Evolutionary conservation across 2,329 filamentous ascomycete genomes (phyloP).

Genomic region (Bipolaris zeicola): DNA sequence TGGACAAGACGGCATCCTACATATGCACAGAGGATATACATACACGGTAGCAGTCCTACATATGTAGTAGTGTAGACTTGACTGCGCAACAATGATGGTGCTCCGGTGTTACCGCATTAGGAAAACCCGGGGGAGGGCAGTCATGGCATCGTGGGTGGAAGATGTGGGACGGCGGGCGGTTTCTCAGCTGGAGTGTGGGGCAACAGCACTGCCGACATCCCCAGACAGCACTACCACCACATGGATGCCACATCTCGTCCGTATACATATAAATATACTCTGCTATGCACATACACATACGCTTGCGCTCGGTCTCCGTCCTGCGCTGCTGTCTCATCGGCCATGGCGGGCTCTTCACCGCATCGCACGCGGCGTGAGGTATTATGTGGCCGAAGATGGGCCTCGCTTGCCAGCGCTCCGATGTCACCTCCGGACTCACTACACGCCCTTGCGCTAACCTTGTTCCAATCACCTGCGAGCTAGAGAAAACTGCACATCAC

Average conservation of each 20-base stretch:
- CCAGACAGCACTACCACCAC: conserved; percentile 3
- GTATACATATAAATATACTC: too few relatives aligned
- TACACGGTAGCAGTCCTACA: too few relatives aligned
- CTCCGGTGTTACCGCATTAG: conserved; percentile 8
- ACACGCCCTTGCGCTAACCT: conserved; percentile 23
- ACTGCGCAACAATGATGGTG: conserved; percentile 1
- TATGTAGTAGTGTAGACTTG: too few relatives aligned
- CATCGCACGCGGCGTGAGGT: not conserved
- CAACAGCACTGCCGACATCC: conserved; percentile 6
- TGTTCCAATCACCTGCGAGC: conserved; percentile 15
- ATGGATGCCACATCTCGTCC: not conserved
- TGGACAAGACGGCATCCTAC: too few relatives aligned
- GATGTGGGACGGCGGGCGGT: conserved; percentile 2
- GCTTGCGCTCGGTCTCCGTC: too few relatives aligned
- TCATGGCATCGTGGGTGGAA: not conserved
- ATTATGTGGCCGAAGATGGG: conserved; percentile 14
- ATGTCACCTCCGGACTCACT: conserved; percentile 18
- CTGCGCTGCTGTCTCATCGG: not conserved
- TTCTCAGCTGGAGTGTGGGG: conserved; percentile 7
- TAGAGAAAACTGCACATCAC: conserved; percentile 28
- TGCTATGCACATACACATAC: too few relatives aligned
- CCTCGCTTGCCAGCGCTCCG: conserved; percentile 26
- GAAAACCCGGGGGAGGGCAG: conserved; percentile 2
- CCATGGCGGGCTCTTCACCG: not conserved
- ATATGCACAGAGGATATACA: too few relatives aligned